These are phyloP conservation scores for Saccharum officinarum DNA, from an alignment of 176 grass and related monocot genomes.

Conservation along the genomic window DNA sequence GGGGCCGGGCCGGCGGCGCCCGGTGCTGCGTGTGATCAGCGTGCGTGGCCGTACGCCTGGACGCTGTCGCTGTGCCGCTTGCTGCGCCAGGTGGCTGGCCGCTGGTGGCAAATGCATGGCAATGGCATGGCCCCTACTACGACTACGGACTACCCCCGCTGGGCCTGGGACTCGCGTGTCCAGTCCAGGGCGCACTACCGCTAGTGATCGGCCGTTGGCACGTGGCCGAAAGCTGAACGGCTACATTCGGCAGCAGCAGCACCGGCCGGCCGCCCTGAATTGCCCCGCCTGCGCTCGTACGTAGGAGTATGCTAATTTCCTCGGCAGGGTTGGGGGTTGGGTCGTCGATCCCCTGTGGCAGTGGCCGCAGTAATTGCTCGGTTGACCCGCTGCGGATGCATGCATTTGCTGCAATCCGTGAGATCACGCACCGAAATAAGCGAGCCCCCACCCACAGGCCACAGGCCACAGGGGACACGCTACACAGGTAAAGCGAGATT, in stretches of 20 bases:
- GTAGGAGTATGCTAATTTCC: too few relatives aligned
- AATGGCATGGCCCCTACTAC: slow-evolving; percentile 6
- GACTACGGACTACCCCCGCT: background rate
- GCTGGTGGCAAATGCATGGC: too few relatives aligned
- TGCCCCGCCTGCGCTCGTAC: too few relatives aligned
- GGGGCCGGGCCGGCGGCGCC: background rate
- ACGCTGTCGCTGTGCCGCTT: background rate
- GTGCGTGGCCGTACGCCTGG: background rate
- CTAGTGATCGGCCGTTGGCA: background rate
- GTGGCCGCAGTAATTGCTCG: slow-evolving; percentile 2
- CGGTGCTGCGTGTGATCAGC: background rate
- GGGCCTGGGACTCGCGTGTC: too few relatives aligned
- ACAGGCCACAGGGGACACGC: background rate
- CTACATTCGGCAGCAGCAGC: background rate
- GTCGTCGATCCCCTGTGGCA: background rate
- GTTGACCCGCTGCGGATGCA: background rate
- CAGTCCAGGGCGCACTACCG: background rate
- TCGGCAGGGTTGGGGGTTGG: too few relatives aligned
- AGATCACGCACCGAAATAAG: background rate
- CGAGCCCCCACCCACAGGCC: background rate
- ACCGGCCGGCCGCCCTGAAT: too few relatives aligned
- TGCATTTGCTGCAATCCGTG: background rate
- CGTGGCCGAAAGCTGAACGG: background rate
- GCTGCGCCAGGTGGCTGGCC: background rate
- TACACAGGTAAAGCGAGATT: background rate